Conservation (phyloP, 1,284 basidiomycete genomes). For the Cryptococcus wingfieldii region DNA sequence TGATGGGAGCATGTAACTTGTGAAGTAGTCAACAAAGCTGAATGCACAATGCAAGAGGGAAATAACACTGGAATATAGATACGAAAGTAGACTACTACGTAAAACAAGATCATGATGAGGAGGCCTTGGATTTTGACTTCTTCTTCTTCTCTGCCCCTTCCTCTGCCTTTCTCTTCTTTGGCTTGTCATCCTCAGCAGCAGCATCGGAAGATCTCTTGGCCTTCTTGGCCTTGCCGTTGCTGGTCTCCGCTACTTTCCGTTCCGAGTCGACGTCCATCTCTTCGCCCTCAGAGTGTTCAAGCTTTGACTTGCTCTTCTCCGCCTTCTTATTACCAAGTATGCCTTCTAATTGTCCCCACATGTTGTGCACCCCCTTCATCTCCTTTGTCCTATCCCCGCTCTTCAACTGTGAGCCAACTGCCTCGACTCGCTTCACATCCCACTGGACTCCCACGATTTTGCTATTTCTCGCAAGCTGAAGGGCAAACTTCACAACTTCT, state of each 20-base stretch:
- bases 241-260: neutral
- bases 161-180: slow-evolving; percentile 19
- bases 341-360: slow-evolving; percentile 54
- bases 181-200: slow-evolving; percentile 14
- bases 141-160: slow-evolving; percentile 12
- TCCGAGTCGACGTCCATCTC: slow-evolving; percentile 13
- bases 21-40: no score
- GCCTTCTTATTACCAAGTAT: slow-evolving; percentile 29
- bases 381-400: slow-evolving; percentile 52
- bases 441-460: slow-evolving; percentile 52
- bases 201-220: slow-evolving; percentile 8
- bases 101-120: neutral
- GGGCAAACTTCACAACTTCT: slow-evolving; percentile 69
- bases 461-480: slow-evolving; percentile 64
- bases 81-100: neutral
- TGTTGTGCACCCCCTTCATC: slow-evolving; percentile 51
- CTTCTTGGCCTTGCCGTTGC: slow-evolving; percentile 11
- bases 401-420: slow-evolving; percentile 48
- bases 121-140: slow-evolving; percentile 5
- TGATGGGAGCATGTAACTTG: no score
- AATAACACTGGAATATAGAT: neutral
- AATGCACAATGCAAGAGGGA: neutral
- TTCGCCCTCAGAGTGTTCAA: slow-evolving; percentile 1
- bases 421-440: slow-evolving; percentile 52
- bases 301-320: slow-evolving; percentile 20